These are phyloP conservation scores for Penicillium odoratum DNA, from an alignment of 495 filamentous ascomycete species.

Conservation along the genomic window DNA sequence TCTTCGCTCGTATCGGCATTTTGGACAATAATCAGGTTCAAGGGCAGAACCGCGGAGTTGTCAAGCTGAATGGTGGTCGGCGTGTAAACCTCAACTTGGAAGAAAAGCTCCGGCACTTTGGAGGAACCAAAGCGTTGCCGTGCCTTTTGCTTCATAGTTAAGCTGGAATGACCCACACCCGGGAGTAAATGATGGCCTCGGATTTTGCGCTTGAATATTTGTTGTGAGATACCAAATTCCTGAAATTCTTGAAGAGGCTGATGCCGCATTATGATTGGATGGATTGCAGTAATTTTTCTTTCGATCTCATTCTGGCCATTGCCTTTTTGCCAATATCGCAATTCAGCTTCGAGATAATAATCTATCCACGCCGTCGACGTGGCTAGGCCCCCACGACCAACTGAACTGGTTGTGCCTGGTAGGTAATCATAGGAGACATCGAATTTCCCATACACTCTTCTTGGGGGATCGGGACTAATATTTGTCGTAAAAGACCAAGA, in stretches of 20 bases:
- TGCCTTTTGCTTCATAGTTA: slow-evolving; percentile 3
- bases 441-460: background rate
- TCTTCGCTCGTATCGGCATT: background rate
- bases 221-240: background rate
- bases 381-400: background rate
- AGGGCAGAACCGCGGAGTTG: background rate
- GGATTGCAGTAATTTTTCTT: background rate
- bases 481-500: slow-evolving; percentile 4
- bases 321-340: background rate
- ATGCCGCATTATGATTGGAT: background rate
- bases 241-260: background rate
- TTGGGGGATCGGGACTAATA: background rate
- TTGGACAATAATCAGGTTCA: background rate
- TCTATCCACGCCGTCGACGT: slow-evolving; percentile 3
- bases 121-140: background rate
- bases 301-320: background rate
- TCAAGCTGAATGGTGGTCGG: slow-evolving; percentile 1
- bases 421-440: background rate
- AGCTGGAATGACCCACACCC: background rate
- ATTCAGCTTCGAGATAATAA: slow-evolving; percentile 2
- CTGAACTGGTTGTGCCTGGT: background rate
- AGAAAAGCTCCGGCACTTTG: background rate
- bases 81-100: background rate
- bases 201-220: slow-evolving; percentile 1
- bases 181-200: background rate